A percentile compares a stretch with the other conserved stretches of the same genome.
phyloP scores from a whole-genome alignment of 2,329 filamentous ascomycete genomes.

The Fusarium devonianum region DNA sequence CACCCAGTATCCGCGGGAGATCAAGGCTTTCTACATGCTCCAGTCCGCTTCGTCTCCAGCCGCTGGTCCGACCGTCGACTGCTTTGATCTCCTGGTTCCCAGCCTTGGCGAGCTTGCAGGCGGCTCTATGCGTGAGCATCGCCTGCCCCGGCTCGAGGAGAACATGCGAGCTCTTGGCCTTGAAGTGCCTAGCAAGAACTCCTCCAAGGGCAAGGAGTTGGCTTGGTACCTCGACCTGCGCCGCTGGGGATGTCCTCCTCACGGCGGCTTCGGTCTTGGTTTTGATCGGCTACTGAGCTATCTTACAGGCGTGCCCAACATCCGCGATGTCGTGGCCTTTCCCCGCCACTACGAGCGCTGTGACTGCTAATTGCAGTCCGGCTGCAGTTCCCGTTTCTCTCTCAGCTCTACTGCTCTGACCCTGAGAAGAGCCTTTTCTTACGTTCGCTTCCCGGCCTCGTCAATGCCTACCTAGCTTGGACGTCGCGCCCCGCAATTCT shows the following conservation, averaged over 20 bases:
- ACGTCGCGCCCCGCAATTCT: conserved; percentile 12
- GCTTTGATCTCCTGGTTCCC: conserved; percentile 88
- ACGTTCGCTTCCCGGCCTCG: conserved; percentile 25
- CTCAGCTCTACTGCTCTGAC: background rate
- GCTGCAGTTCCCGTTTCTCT: background rate
- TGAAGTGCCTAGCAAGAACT: conserved; percentile 47
- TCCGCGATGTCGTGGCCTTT: conserved; percentile 87
- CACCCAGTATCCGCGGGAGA: conserved; percentile 85
- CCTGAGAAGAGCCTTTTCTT: conserved; percentile 4
- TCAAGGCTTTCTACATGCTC: conserved; percentile 86
- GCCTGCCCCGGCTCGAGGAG: conserved; percentile 68
- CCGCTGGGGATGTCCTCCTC: conserved; percentile 88
- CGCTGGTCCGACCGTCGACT: conserved; percentile 72
- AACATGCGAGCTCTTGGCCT: conserved; percentile 77
- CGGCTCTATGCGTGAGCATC: conserved; percentile 88
- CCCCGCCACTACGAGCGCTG: conserved; percentile 75
- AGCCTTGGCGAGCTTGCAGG: conserved; percentile 87
- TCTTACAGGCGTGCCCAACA: conserved; percentile 79
- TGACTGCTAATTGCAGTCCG: conserved; percentile 55
- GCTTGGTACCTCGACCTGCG: conserved; percentile 91
- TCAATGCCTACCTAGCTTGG: conserved; percentile 43
- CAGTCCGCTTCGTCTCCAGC: conserved; percentile 44
- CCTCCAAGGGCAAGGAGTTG: conserved; percentile 51
- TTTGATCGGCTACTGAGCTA: conserved; percentile 89
- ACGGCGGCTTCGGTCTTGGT: conserved; percentile 89